Evolutionary conservation across 2,329 filamentous ascomycete genomes (phyloP).

Genomic region (Berkeleyomyces basicola): DNA sequence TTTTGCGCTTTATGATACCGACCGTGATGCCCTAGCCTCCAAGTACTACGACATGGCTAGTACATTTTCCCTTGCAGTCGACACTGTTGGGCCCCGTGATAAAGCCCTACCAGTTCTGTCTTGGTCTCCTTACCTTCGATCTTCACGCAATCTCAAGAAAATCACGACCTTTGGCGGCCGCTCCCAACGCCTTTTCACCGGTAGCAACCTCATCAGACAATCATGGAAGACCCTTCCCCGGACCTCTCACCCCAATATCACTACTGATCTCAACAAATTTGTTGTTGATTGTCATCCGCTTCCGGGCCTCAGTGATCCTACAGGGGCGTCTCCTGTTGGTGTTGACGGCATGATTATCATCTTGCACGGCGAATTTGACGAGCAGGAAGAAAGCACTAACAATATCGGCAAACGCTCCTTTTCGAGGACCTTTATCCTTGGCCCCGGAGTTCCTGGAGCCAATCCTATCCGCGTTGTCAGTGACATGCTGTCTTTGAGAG

Average conservation of each 20-base stretch:
- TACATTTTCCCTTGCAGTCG: slow-evolving; percentile 59
- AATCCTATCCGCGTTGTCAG: slow-evolving; percentile 58
- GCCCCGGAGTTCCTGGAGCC: slow-evolving; percentile 49
- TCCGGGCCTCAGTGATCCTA: slow-evolving; percentile 53
- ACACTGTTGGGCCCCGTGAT: slow-evolving; percentile 39
- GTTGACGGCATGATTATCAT: slow-evolving; percentile 65
- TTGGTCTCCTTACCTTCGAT: slow-evolving; percentile 62
- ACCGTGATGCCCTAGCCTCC: slow-evolving; percentile 44
- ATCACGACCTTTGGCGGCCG: slow-evolving; percentile 44
- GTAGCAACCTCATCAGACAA: slow-evolving; percentile 46
- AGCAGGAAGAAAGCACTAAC: slow-evolving; percentile 41
- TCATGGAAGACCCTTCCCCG: slow-evolving; percentile 54
- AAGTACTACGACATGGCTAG: slow-evolving; percentile 63
- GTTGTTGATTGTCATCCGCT: slow-evolving; percentile 68
- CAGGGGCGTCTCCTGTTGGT: slow-evolving; percentile 43
- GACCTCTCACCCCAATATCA: slow-evolving; percentile 59
- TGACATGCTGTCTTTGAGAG: slow-evolving; percentile 60
- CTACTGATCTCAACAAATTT: slow-evolving; percentile 52
- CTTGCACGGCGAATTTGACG: slow-evolving; percentile 73
- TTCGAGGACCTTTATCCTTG: slow-evolving; percentile 64
- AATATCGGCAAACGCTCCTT: slow-evolving; percentile 57
- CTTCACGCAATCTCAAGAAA: slow-evolving; percentile 61
- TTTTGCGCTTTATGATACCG: slow-evolving; percentile 54
- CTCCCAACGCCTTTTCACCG: slow-evolving; percentile 48
- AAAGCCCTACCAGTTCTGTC: slow-evolving; percentile 30